Conservation (phyloP, 345 rosid species). For the Durio zibethinus region DNA sequence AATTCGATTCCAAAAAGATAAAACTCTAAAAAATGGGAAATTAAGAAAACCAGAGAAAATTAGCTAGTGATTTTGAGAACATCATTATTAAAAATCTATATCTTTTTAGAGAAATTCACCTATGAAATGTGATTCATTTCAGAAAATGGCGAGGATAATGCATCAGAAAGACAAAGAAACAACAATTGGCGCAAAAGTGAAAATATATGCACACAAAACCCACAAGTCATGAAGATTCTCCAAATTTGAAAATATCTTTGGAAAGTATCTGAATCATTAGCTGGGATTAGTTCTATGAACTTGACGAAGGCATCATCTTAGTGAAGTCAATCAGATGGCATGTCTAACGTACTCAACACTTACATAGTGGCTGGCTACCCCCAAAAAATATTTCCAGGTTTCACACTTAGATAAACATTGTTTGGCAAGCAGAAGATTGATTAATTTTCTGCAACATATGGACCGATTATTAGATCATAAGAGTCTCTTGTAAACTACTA, state of each 20-base stretch:
- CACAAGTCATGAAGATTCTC: background rate
- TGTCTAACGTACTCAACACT: background rate
- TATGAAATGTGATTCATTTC: background rate
- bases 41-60: too few relatives aligned
- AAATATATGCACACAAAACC: background rate
- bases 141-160: background rate
- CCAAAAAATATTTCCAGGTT: background rate
- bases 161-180: background rate
- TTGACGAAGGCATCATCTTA: background rate
- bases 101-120: background rate
- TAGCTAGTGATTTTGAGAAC: too few relatives aligned
- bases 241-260: background rate
- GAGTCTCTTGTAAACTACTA: background rate
- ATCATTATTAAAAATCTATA: background rate
- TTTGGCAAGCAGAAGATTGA: too few relatives aligned
- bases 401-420: too few relatives aligned
- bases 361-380: background rate
- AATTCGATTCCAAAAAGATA: too few relatives aligned
- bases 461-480: background rate
- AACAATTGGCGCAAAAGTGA: background rate
- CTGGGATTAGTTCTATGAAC: background rate
- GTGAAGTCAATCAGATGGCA: too few relatives aligned
- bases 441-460: too few relatives aligned
- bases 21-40: too few relatives aligned
- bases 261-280: too few relatives aligned